Conservation (phyloP, 768 basidiomycete species). For the Panus rudis region DNA sequence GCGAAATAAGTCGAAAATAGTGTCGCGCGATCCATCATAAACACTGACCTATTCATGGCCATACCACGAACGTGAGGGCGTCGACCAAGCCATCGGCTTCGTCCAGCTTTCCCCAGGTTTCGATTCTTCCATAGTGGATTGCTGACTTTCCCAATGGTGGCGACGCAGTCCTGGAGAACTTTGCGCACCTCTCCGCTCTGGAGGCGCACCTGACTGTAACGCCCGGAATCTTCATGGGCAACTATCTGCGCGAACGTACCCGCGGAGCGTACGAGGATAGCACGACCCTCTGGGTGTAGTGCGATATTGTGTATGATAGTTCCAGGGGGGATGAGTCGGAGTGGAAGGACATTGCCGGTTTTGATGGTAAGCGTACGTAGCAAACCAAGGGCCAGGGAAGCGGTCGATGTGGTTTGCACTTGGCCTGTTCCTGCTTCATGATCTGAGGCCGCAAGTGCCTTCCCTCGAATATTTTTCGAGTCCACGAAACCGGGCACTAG, state of each 20-base stretch:
- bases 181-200: conserved; percentile 91
- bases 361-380: conserved; percentile 79
- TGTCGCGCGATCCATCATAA: conserved; percentile 2
- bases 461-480: conserved; percentile 18
- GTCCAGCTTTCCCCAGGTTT: conserved; percentile 86
- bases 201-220: conserved; percentile 77
- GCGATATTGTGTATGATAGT: conserved; percentile 86
- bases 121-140: conserved; percentile 86
- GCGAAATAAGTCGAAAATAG: conserved; percentile 3
- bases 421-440: conserved; percentile 13
- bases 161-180: conserved; percentile 72
- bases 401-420: conserved; percentile 33
- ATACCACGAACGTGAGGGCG: conserved; percentile 88
- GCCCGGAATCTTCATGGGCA: conserved; percentile 60
- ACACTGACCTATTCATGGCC: conserved; percentile 87
- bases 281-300: conserved; percentile 68
- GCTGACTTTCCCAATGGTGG: conserved; percentile 88
- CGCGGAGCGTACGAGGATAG: conserved; percentile 81
- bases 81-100: conserved; percentile 79
- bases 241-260: conserved; percentile 83
- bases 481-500: conserved; percentile 45
- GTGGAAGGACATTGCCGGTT: conserved; percentile 88
- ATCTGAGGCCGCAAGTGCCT: conserved; percentile 15
- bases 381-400: conserved; percentile 73
- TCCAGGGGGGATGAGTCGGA: conserved; percentile 87